Evolutionary conservation across 768 basidiomycete species (phyloP), one percentile per base, ranked within the genome.

Genomic region (Tricholoma flavovirens): DNA sequence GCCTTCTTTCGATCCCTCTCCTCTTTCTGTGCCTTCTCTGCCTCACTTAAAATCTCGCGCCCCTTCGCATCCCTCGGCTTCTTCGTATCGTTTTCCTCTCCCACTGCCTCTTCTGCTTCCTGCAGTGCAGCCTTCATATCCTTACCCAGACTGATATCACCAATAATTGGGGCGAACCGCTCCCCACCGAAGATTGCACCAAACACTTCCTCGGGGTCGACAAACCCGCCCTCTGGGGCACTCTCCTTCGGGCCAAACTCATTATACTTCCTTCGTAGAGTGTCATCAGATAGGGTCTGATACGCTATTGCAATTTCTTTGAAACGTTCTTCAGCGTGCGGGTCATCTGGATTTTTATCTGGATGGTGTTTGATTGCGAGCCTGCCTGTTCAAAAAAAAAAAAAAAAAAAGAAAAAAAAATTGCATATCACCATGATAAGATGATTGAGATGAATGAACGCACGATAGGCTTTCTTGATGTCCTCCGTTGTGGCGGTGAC

Each of bases 71-170:
- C 84, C 65, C 78, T 77, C 15, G 79, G 73, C 65, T 77, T 83
- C 66, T 82, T 81, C 49, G 78, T 81, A 14, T 74, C 75, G 7
- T 68, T 77, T 63, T 83, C 87, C 1, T 77, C 56, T 15, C 71
- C 73, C 32, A 84, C 85, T 0, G 77, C 81, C 50, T 89, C 89
- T 35, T 88, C 88, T 0, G 84, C 91, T 66, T 94, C 92, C 65
- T 95, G 93, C 65, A 95, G 70, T 4, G 91, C 93, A 2, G 87
- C 80, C 75, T 96, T 96, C 93, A 96, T 94, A 64, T 96, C 93
- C 63, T 82, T 79, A 29, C 90, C 93, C 53, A 96, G 73, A 58
- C 89, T 90, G 62, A 95, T 93, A 43, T 87, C 79, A 7, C 93
- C 93, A 66, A 96, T 94, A 65, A 95, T 90, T 2, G 90, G 85